These are phyloP conservation scores for Cutaneotrichosporon mucoides DNA, from an alignment of 1,284 basidiomycete species.

Conservation along the genomic window DNA sequence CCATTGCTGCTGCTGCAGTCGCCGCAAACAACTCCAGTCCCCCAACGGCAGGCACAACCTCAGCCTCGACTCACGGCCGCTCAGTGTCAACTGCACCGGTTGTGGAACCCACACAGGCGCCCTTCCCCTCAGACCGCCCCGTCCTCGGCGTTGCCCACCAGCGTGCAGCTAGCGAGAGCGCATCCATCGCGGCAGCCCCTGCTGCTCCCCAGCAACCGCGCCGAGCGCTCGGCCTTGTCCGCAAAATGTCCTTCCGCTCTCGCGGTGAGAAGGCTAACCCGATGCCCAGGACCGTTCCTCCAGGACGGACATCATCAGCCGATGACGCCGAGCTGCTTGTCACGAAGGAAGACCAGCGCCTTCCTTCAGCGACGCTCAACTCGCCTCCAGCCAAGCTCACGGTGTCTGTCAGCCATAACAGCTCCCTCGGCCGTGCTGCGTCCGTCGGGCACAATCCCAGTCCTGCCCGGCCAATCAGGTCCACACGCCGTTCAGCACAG, in stretches of 20 bases:
- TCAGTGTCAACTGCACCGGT: not conserved
- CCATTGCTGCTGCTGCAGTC: not conserved
- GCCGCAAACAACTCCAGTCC: too few relatives aligned
- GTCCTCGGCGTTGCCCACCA: not conserved
- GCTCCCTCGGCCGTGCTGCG: not conserved
- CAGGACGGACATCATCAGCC: not conserved
- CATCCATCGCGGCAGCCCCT: not conserved
- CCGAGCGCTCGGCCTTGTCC: conserved; percentile 11
- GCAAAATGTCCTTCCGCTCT: conserved; percentile 13
- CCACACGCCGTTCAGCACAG: conserved; percentile 1
- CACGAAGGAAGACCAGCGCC: not conserved
- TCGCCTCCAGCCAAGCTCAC: not conserved
- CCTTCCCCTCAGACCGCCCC: too few relatives aligned
- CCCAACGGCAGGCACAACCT: not conserved
- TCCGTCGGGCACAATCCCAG: not conserved
- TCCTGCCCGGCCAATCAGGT: not conserved
- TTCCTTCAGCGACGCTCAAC: not conserved
- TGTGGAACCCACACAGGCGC: too few relatives aligned
- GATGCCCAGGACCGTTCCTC: not conserved
- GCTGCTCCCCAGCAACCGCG: not conserved
- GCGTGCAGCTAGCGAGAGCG: not conserved
- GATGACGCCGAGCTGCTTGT: not conserved
- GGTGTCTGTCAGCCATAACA: not conserved
- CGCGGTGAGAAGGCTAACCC: not conserved
- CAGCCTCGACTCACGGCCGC: not conserved